Evolutionary conservation across 2,329 filamentous ascomycete species (phyloP).

Genomic region (Monilinia fructigena): DNA sequence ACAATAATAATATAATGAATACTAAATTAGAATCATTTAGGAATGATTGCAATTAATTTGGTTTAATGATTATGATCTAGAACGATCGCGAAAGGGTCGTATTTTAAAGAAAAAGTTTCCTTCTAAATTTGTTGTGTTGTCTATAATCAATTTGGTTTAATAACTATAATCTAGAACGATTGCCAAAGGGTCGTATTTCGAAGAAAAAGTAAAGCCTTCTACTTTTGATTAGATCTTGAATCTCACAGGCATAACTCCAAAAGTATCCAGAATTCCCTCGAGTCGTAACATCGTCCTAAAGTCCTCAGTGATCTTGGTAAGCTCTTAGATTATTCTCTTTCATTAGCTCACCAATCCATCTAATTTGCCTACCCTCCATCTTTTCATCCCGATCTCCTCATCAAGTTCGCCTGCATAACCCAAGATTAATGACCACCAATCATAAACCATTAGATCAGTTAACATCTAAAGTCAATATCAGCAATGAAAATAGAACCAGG

Average conservation of each 20-base stretch:
- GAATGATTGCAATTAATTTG: too few relatives aligned
- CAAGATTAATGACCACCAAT: slow-evolving; percentile 62
- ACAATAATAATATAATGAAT: too few relatives aligned
- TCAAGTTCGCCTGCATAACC: slow-evolving; percentile 48
- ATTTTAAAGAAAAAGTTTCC: too few relatives aligned
- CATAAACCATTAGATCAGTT: slow-evolving; percentile 63
- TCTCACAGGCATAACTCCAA: slow-evolving; percentile 48
- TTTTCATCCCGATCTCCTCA: slow-evolving; percentile 35
- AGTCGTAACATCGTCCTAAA: slow-evolving; percentile 57
- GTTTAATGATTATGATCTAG: too few relatives aligned
- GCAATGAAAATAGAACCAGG: not conserved
- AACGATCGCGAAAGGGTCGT: too few relatives aligned
- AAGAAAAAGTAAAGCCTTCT: too few relatives aligned
- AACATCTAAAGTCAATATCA: slow-evolving; percentile 43
- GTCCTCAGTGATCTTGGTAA: slow-evolving; percentile 55
- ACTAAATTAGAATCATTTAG: too few relatives aligned
- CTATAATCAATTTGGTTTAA: too few relatives aligned
- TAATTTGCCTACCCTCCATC: slow-evolving; percentile 47
- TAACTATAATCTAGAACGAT: too few relatives aligned
- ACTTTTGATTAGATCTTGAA: slow-evolving; percentile 40
- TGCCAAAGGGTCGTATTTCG: too few relatives aligned
- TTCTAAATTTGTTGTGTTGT: too few relatives aligned
- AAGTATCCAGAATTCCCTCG: slow-evolving; percentile 60
- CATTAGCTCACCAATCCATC: slow-evolving; percentile 66
- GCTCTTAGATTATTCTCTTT: slow-evolving; percentile 55